phyloP scores from a whole-genome alignment of 306 rosid genomes.

The Prunus fruticosa region DNA sequence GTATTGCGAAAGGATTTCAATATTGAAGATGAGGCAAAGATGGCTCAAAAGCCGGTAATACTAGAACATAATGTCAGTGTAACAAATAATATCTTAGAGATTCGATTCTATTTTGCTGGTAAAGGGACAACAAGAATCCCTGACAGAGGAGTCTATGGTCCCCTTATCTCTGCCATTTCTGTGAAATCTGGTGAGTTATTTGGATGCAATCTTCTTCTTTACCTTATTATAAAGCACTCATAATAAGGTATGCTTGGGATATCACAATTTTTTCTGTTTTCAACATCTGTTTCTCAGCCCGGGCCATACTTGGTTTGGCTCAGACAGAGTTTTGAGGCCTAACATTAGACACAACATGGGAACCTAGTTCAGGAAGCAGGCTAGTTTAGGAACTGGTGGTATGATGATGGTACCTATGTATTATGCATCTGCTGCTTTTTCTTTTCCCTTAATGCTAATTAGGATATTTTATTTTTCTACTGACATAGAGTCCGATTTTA shows the following conservation, averaged over 20 bases:
- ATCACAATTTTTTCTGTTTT: background rate
- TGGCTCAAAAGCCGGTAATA: conserved; percentile 38
- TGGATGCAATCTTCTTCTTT: background rate
- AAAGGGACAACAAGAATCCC: conserved; percentile 66
- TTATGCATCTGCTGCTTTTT: no score
- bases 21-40: conserved; percentile 42
- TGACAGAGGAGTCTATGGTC: conserved; percentile 59
- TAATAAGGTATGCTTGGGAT: background rate
- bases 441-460: no score
- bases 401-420: no score
- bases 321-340: background rate
- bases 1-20: conserved; percentile 47
- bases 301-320: background rate
- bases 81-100: conserved; percentile 51
- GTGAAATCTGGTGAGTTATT: conserved; percentile 53
- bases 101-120: conserved; percentile 62
- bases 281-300: background rate
- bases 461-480: no score
- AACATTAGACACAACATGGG: background rate
- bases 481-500: no score
- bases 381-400: no score
- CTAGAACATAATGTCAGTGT: conserved; percentile 34
- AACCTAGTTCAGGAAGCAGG: background rate
- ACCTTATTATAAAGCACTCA: background rate
- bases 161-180: conserved; percentile 67